Evolutionary conservation across 2,329 filamentous ascomycete genomes (phyloP).

Genomic region (Aspergillus aculeatinus): DNA sequence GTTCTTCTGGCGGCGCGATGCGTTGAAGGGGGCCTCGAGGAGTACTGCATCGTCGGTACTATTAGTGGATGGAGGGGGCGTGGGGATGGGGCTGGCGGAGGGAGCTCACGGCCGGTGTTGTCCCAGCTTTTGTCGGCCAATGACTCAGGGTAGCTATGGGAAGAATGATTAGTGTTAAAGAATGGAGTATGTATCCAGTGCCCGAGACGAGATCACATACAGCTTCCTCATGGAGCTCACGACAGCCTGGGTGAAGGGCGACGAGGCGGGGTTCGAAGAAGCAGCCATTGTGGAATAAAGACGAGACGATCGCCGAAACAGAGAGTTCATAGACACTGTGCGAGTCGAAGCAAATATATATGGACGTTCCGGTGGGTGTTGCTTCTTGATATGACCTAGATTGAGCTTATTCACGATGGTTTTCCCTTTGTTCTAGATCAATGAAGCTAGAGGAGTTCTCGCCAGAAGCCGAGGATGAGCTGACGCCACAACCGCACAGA

Average conservation of each 20-base stretch:
- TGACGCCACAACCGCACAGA: slow-evolving; percentile 22
- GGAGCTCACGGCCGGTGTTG: slow-evolving; percentile 73
- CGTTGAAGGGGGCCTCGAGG: slow-evolving; percentile 66
- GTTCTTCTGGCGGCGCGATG: slow-evolving; percentile 58
- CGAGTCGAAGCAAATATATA: background rate
- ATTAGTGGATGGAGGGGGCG: background rate
- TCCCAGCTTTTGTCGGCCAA: slow-evolving; percentile 90
- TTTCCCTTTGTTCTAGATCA: too few species aligned
- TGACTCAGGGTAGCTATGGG: slow-evolving; percentile 71
- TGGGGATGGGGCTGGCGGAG: background rate
- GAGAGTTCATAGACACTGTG: slow-evolving; percentile 24
- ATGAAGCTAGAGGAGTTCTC: background rate
- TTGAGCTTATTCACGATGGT: background rate
- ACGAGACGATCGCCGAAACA: slow-evolving; percentile 20
- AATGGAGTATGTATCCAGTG: slow-evolving; percentile 9
- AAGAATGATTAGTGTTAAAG: slow-evolving; percentile 10
- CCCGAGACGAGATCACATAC: slow-evolving; percentile 51
- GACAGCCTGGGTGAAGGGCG: slow-evolving; percentile 66
- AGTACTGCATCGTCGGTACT: slow-evolving; percentile 51
- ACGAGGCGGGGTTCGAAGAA: slow-evolving; percentile 38
- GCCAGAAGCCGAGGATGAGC: slow-evolving; percentile 12
- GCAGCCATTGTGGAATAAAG: slow-evolving; percentile 36
- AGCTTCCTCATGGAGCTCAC: slow-evolving; percentile 76
- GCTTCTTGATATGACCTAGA: background rate
- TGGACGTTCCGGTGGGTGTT: background rate